Conservation (phyloP, 1,139 yeast species). For the Pichia norvegensis region DNA sequence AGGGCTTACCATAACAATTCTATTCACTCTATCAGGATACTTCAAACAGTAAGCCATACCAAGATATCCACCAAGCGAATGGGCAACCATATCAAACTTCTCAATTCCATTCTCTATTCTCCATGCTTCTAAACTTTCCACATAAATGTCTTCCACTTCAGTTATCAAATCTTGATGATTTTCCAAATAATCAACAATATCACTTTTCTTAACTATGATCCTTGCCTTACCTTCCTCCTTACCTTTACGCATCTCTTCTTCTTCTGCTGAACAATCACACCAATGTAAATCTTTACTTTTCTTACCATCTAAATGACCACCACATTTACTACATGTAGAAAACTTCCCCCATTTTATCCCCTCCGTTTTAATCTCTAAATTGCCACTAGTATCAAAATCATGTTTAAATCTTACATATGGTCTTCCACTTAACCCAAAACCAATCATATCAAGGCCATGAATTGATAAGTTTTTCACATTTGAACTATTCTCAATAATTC, state of each 20-base stretch:
- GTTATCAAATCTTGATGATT: slow-evolving; percentile 39
- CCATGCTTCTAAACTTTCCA: slow-evolving; percentile 84
- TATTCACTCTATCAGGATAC: slow-evolving; percentile 60
- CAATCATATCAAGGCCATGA: slow-evolving; percentile 76
- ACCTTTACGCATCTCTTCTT: slow-evolving; percentile 3
- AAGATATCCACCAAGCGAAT: slow-evolving; percentile 88
- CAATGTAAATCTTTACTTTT: slow-evolving; percentile 7
- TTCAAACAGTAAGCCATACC: slow-evolving; percentile 70
- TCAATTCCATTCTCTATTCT: slow-evolving; percentile 47
- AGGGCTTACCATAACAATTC: slow-evolving; percentile 73
- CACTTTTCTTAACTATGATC: slow-evolving; percentile 14
- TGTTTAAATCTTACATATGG: slow-evolving; percentile 37
- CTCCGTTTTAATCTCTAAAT: slow-evolving; percentile 18
- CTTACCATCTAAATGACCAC: slow-evolving; percentile 17
- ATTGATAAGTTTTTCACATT: slow-evolving; percentile 29
- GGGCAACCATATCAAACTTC: slow-evolving; percentile 72
- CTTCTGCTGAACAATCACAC: slow-evolving; percentile 14
- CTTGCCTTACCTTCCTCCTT: slow-evolving; percentile 1
- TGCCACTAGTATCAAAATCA: slow-evolving; percentile 20
- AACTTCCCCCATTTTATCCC: slow-evolving; percentile 12
- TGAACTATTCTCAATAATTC: slow-evolving; percentile 31
- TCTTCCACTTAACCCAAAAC: slow-evolving; percentile 74
- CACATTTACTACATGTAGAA: slow-evolving; percentile 12
- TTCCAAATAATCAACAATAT: slow-evolving; percentile 24
- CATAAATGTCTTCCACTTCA: slow-evolving; percentile 65